phyloP scores from a whole-genome alignment of 768 basidiomycete species.

The Pleurotus djamor region DNA sequence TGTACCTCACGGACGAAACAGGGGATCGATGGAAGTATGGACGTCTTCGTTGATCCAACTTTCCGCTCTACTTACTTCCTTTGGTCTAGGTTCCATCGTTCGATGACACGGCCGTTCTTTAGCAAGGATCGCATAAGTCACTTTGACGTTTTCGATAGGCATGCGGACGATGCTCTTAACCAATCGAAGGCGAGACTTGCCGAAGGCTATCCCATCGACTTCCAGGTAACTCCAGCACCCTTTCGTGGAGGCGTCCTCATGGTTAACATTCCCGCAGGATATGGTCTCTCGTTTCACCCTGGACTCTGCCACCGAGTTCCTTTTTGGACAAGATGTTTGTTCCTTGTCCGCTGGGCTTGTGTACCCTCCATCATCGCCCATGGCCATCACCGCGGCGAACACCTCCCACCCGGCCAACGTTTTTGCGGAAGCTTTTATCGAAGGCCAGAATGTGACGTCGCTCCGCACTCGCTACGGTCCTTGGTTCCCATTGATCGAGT shows the following conservation, averaged over 20 bases:
- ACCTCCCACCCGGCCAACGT: slow-evolving; percentile 32
- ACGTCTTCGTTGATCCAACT: not conserved
- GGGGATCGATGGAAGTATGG: slow-evolving; percentile 73
- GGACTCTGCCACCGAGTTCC: slow-evolving; percentile 61
- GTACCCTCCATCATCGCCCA: slow-evolving; percentile 38
- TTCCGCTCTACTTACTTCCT: not conserved
- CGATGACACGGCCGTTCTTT: slow-evolving; percentile 74
- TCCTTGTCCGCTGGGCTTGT: slow-evolving; percentile 48
- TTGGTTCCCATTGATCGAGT: slow-evolving; percentile 50
- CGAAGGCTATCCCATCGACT: slow-evolving; percentile 51
- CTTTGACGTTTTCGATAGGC: slow-evolving; percentile 61
- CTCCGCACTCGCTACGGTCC: slow-evolving; percentile 33
- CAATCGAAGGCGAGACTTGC: slow-evolving; percentile 40
- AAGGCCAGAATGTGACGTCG: slow-evolving; percentile 35
- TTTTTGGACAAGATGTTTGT: slow-evolving; percentile 52
- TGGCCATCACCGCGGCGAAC: slow-evolving; percentile 16
- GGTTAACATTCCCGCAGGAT: slow-evolving; percentile 25
- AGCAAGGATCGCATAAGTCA: slow-evolving; percentile 56
- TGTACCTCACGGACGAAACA: slow-evolving; percentile 14
- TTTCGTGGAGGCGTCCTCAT: not conserved
- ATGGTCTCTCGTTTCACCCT: slow-evolving; percentile 52
- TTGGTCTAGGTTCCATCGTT: slow-evolving; percentile 23
- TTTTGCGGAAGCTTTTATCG: slow-evolving; percentile 49
- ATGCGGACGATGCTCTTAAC: slow-evolving; percentile 44
- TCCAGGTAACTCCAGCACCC: slow-evolving; percentile 39